Conservation (phyloP, 108 stramenopile genomes). For the Thalassiosira profunda region DNA sequence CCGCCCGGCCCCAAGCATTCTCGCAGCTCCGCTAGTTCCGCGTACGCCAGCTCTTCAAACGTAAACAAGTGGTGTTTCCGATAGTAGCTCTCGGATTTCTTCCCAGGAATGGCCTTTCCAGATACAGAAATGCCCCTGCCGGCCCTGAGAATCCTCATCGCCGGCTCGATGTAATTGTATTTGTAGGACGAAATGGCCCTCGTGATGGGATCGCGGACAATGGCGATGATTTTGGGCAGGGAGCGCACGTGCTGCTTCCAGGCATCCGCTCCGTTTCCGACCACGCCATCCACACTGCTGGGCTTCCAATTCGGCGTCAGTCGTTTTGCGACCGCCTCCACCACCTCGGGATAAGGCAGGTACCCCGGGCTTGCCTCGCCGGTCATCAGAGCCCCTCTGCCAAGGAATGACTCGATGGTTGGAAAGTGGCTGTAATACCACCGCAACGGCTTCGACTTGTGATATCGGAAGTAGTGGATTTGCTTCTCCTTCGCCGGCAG, state of each 20-base stretch:
- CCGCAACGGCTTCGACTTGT: slow-evolving; percentile 23
- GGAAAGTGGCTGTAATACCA: slow-evolving; percentile 90
- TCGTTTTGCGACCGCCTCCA: slow-evolving; percentile 24
- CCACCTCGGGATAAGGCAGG: slow-evolving; percentile 51
- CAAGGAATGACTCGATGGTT: slow-evolving; percentile 62
- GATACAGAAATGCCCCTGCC: slow-evolving; percentile 27
- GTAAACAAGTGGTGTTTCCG: slow-evolving; percentile 57
- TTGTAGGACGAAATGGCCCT: slow-evolving; percentile 76
- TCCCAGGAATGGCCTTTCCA: slow-evolving; percentile 26
- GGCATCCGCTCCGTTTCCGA: slow-evolving; percentile 8
- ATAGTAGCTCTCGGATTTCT: slow-evolving; percentile 53
- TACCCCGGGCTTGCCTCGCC: slow-evolving; percentile 92
- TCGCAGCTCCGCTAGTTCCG: slow-evolving; percentile 69
- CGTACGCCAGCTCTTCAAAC: slow-evolving; percentile 79
- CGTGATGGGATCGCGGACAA: slow-evolving; percentile 81
- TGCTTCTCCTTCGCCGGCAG: slow-evolving; percentile 83
- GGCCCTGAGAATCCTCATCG: slow-evolving; percentile 42
- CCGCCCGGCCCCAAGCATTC: slow-evolving; percentile 60
- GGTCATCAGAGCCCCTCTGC: slow-evolving; percentile 79
- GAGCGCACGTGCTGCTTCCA: slow-evolving; percentile 20
- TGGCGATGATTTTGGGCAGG: slow-evolving; percentile 58
- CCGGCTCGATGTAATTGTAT: slow-evolving; percentile 82
- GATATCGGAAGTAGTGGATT: slow-evolving; percentile 82
- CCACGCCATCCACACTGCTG: not conserved
- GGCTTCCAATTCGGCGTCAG: slow-evolving; percentile 3